A percentile compares a stretch with the other conserved stretches of the same genome.
Evolutionary conservation across 441 rosid genomes (phyloP).

Genomic region (Metrosideros polymorpha): DNA sequence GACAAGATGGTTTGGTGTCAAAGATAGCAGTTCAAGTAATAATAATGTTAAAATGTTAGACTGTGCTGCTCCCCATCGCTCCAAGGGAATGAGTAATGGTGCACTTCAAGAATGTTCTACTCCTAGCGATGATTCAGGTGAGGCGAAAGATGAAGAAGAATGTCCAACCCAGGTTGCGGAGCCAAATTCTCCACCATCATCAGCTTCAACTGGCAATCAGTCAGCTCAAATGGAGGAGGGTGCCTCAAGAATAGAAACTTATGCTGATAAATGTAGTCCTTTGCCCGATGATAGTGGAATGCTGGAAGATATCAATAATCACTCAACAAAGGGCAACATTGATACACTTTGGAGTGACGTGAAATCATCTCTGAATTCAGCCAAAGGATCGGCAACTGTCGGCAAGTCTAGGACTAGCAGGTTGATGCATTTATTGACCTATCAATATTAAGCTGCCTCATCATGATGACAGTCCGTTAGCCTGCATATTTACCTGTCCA

Average conservation of each 20-base stretch:
- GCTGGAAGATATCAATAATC: slow-evolving; percentile 7
- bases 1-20: slow-evolving; percentile 32
- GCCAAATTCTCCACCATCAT: background rate
- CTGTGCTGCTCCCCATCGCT: slow-evolving; percentile 10
- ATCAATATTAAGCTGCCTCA: background rate
- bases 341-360: slow-evolving; percentile 51
- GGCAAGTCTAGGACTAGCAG: slow-evolving; percentile 58
- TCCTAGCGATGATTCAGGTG: slow-evolving; percentile 1
- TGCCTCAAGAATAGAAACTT: slow-evolving; percentile 1
- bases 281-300: slow-evolving; percentile 15
- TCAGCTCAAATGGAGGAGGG: slow-evolving; percentile 13
- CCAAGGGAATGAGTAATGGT: slow-evolving; percentile 4
- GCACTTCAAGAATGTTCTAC: slow-evolving; percentile 1
- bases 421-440: slow-evolving; percentile 20
- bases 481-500: background rate
- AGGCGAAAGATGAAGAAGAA: slow-evolving; percentile 11
- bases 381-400: slow-evolving; percentile 36
- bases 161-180: background rate
- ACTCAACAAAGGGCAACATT: slow-evolving; percentile 14
- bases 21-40: slow-evolving; percentile 6
- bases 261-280: slow-evolving; percentile 7
- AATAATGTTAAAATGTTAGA: background rate
- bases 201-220: slow-evolving; percentile 7
- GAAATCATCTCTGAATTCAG: slow-evolving; percentile 44
- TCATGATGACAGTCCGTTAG: background rate